Conservation (phyloP, 768 basidiomycete genomes). For the Mycena vitilis region DNA sequence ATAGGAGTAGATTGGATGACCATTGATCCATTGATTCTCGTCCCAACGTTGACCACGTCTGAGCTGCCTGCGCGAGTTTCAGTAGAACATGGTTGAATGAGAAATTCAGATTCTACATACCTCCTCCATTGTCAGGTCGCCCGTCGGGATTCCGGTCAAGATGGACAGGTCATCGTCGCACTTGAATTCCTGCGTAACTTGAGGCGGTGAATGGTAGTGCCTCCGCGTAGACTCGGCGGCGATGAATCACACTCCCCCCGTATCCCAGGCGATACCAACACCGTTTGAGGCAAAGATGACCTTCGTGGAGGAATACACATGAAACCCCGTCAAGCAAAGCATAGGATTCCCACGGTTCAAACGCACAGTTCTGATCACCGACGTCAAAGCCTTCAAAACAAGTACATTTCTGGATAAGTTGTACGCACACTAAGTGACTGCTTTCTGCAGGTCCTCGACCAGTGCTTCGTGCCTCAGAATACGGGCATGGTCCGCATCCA, state of each 20-base stretch:
- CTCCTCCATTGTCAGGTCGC: background rate
- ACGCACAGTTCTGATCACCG: no score
- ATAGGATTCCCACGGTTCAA: no score
- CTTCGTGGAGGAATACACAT: no score
- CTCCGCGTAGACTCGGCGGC: background rate
- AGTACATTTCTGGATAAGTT: no score
- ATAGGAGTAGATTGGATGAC: background rate
- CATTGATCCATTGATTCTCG: background rate
- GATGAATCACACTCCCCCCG: background rate
- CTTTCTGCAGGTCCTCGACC: constrained; percentile 1
- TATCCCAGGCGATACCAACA: background rate
- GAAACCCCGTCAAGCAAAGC: no score
- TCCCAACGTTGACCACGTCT: background rate
- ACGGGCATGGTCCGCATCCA: background rate
- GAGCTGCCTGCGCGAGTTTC: background rate
- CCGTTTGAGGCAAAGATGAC: no score
- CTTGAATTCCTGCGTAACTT: background rate
- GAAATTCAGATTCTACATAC: background rate
- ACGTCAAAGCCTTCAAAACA: no score
- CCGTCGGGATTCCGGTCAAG: background rate
- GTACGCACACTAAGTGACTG: no score
- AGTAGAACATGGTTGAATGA: background rate
- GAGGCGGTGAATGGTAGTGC: background rate
- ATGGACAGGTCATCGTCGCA: background rate
- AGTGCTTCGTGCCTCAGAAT: background rate